Evolutionary conservation across 2,329 filamentous ascomycete genomes (phyloP).

Genomic region (Fusarium odoratissimum): DNA sequence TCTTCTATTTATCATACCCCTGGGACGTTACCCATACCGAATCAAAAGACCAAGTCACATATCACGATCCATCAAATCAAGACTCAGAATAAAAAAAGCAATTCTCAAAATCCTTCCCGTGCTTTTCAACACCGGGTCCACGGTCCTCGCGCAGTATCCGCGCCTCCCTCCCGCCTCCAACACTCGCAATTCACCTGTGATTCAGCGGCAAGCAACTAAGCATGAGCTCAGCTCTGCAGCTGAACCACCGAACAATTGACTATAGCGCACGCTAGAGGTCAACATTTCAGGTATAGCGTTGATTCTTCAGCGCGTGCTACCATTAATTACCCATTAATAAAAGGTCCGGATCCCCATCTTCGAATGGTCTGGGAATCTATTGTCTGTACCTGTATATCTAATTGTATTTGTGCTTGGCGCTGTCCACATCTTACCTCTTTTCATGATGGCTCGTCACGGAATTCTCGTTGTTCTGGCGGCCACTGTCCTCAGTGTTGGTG

Average conservation of each 20-base stretch:
- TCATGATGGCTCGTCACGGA: conserved; percentile 1
- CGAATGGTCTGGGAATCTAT: no score
- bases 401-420: neutral
- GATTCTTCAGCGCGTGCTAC: neutral
- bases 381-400: no score
- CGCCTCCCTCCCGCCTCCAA: neutral
- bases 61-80: neutral
- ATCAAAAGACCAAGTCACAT: neutral
- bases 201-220: neutral
- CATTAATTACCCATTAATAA: neutral
- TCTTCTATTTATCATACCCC: neutral
- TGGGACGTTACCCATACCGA: neutral
- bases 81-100: neutral
- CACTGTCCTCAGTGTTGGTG: neutral
- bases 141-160: neutral
- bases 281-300: conserved; percentile 1
- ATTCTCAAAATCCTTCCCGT: neutral
- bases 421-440: neutral
- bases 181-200: neutral
- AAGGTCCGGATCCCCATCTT: neutral
- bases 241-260: neutral
- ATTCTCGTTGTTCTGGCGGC: conserved; percentile 3
- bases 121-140: neutral
- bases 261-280: neutral
- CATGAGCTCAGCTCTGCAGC: neutral